Evolutionary conservation across 23 red algal species (phyloP).

Genomic region (Gracilariopsis chorda): DNA sequence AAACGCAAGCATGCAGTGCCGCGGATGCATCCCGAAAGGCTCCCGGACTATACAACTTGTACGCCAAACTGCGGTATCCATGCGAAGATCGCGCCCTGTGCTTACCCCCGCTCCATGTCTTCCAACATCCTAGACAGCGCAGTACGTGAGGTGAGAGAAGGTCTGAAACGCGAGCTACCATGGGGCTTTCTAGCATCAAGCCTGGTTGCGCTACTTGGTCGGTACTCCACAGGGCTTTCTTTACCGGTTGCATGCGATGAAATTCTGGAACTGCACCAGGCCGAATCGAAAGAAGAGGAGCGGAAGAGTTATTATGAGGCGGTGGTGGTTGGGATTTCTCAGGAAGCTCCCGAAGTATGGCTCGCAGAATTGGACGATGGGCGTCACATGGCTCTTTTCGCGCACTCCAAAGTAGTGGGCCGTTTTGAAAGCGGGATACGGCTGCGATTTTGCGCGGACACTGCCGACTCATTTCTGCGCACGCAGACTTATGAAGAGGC

Average conservation of each 20-base stretch:
- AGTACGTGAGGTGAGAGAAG: not conserved
- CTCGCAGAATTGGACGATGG: constrained; percentile 6
- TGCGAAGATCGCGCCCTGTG: too few species aligned
- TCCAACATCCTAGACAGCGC: not conserved
- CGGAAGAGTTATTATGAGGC: not conserved
- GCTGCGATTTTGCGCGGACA: not conserved
- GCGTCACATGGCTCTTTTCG: constrained; percentile 7
- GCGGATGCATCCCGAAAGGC: too few species aligned
- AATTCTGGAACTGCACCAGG: not conserved
- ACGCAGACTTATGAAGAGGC: not conserved
- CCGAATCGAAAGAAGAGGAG: not conserved
- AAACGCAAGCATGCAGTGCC: too few species aligned
- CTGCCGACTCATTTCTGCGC: not conserved
- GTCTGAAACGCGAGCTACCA: constrained; percentile 4
- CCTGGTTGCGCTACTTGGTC: constrained; percentile 1
- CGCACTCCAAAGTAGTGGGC: not conserved
- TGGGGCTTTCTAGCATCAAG: constrained; percentile 11
- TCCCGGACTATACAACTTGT: too few species aligned
- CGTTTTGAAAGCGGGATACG: not conserved
- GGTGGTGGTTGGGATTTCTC: not conserved
- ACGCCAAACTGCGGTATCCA: too few species aligned
- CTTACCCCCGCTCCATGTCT: not conserved
- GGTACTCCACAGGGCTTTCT: constrained; percentile 31
- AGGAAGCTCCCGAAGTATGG: constrained; percentile 29
- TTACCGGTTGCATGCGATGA: constrained; percentile 12